Evolutionary conservation across 2,329 filamentous ascomycete genomes (phyloP).

Genomic region (Exophiala alcalophila): DNA sequence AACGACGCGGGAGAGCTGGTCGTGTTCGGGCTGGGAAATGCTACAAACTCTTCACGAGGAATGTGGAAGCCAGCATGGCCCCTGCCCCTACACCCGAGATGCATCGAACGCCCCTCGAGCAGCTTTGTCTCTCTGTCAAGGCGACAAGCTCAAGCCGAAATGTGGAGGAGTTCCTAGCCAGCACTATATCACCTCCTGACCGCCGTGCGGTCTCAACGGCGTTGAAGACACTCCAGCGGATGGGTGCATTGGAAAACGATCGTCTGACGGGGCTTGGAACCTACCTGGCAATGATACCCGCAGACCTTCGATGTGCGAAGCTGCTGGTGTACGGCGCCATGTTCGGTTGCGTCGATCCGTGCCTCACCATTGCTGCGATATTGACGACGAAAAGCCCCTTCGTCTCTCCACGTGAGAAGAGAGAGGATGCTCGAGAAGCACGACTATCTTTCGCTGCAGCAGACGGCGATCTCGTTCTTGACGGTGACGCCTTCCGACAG

Average conservation of each 20-base stretch:
- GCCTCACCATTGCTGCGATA: slow-evolving; percentile 84
- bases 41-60: slow-evolving; percentile 91
- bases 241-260: slow-evolving; percentile 78
- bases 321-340: slow-evolving; percentile 93
- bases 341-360: slow-evolving; percentile 87
- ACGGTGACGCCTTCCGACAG: slow-evolving; percentile 76
- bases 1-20: slow-evolving; percentile 87
- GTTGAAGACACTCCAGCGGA: slow-evolving; percentile 71
- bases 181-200: slow-evolving; percentile 85
- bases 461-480: slow-evolving; percentile 85
- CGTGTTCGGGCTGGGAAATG: slow-evolving; percentile 87
- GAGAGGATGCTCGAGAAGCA: slow-evolving; percentile 76
- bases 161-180: slow-evolving; percentile 74
- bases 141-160: slow-evolving; percentile 77
- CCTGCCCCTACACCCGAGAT: slow-evolving; percentile 92
- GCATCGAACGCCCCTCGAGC: slow-evolving; percentile 84
- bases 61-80: slow-evolving; percentile 78
- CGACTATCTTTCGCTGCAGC: slow-evolving; percentile 69
- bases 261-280: slow-evolving; percentile 86
- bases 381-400: slow-evolving; percentile 83
- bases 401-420: slow-evolving; percentile 74
- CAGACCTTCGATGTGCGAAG: slow-evolving; percentile 88
- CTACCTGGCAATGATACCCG: slow-evolving; percentile 92
- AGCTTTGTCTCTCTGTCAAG: slow-evolving; percentile 88
- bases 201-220: slow-evolving; percentile 82